Evolutionary conservation across 441 rosid species (phyloP).

Genomic region (Sinapis alba): DNA sequence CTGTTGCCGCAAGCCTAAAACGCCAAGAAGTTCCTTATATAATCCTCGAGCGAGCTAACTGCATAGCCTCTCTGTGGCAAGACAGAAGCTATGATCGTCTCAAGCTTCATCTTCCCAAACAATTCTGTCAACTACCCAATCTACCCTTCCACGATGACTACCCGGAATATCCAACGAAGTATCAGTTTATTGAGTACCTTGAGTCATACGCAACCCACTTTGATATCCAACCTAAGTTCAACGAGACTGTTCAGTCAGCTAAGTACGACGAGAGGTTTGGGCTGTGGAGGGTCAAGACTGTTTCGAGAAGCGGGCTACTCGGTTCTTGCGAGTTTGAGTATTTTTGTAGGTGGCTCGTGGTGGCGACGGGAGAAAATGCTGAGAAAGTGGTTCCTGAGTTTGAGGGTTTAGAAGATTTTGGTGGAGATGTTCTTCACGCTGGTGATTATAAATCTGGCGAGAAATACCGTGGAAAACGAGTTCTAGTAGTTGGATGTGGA

Average conservation of each 20-base stretch:
- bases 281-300: conserved; percentile 72
- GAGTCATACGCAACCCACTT: conserved; percentile 69
- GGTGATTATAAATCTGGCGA: conserved; percentile 81
- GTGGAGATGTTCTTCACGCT: conserved; percentile 65
- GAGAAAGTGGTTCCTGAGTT: conserved; percentile 79
- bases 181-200: conserved; percentile 72
- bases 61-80: conserved; percentile 91
- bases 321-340: conserved; percentile 59
- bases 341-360: conserved; percentile 82
- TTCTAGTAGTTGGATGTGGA: conserved; percentile 89
- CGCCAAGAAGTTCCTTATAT: conserved; percentile 74
- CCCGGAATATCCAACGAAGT: conserved; percentile 80
- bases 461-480: conserved; percentile 57
- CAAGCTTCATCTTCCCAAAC: conserved; percentile 86
- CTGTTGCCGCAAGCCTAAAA: conserved; percentile 69
- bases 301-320: conserved; percentile 39
- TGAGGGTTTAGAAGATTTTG: conserved; percentile 67
- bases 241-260: conserved; percentile 73
- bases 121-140: conserved; percentile 74
- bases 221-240: conserved; percentile 62
- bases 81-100: conserved; percentile 81
- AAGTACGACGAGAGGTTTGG: conserved; percentile 68
- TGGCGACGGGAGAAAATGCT: conserved; percentile 93
- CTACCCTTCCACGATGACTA: conserved; percentile 62
- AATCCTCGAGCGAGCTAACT: conserved; percentile 73